Conservation (phyloP, 768 basidiomycete species). For the Mrakia frigida region DNA sequence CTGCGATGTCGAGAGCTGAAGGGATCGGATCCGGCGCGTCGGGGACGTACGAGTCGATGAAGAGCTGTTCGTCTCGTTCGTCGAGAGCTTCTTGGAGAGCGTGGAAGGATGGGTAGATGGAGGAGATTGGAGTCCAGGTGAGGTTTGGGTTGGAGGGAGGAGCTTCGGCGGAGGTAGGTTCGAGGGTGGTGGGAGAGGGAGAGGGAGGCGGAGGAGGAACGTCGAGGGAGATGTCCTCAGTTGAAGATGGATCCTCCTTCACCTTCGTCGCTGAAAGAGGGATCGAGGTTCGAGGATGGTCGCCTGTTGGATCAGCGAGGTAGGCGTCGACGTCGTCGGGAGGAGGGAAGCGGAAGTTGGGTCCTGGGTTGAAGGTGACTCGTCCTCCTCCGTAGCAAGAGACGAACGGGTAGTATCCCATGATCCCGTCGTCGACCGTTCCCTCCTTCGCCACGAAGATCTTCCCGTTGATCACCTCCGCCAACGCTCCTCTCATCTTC, state of each 20-base stretch:
- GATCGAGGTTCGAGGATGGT: background rate
- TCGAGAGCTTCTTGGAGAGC: slow-evolving; percentile 22
- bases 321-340: slow-evolving; percentile 45
- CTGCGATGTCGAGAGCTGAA: background rate
- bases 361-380: slow-evolving; percentile 81
- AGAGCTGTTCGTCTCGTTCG: slow-evolving; percentile 11
- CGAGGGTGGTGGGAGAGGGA: background rate
- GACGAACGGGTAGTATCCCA: slow-evolving; percentile 94
- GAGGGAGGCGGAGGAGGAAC: background rate
- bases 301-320: background rate
- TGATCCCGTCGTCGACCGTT: slow-evolving; percentile 69
- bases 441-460: background rate
- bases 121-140: background rate
- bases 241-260: background rate
- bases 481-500: slow-evolving; percentile 58
- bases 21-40: background rate
- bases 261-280: background rate
- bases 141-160: background rate
- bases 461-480: slow-evolving; percentile 31
- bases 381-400: slow-evolving; percentile 87
- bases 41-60: background rate
- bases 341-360: slow-evolving; percentile 73
- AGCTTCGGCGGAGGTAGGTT: background rate
- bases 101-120: background rate
- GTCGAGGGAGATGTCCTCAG: background rate